Evolutionary conservation across 208 protist genomes (phyloP).

Genomic region (Angomonas deanei): DNA sequence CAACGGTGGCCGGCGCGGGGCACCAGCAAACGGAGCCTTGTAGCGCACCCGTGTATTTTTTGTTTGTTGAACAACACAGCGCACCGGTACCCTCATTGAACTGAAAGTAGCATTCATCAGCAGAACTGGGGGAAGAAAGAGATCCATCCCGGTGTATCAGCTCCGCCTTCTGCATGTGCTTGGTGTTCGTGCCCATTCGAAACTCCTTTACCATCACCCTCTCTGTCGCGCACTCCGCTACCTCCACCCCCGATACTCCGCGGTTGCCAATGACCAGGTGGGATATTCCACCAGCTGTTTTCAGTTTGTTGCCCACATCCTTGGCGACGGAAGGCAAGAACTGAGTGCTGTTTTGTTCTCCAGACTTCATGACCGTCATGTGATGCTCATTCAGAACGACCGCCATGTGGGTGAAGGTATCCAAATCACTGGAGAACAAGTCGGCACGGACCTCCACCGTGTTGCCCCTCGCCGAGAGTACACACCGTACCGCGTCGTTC

Average conservation of each 20-base stretch:
- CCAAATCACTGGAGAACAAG: conserved; percentile 30
- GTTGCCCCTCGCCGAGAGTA: not conserved
- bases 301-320: conserved; percentile 1
- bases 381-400: conserved; percentile 34
- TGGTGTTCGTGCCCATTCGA: conserved; percentile 10
- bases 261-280: conserved; percentile 14
- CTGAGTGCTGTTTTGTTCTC: conserved; percentile 14
- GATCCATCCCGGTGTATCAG: conserved; percentile 32
- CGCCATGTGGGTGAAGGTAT: conserved; percentile 44
- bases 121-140: conserved; percentile 17
- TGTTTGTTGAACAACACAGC: conserved; percentile 20
- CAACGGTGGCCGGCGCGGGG: conserved; percentile 14
- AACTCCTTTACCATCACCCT: conserved; percentile 20
- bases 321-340: conserved; percentile 13
- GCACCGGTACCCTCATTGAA: conserved; percentile 34
- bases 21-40: conserved; percentile 28
- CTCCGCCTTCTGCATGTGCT: conserved; percentile 12
- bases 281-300: conserved; percentile 1
- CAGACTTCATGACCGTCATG: conserved; percentile 42
- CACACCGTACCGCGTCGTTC: conserved; percentile 3
- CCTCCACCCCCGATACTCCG: conserved; percentile 24
- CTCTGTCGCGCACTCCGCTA: conserved; percentile 35
- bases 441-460: conserved; percentile 6
- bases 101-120: conserved; percentile 24
- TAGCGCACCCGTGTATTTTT: conserved; percentile 23